A percentile compares a stretch with the other conserved stretches of the same genome.
Evolutionary conservation across 108 stramenopile species (phyloP).

Genomic region (Pseudonitzschia multiseries): DNA sequence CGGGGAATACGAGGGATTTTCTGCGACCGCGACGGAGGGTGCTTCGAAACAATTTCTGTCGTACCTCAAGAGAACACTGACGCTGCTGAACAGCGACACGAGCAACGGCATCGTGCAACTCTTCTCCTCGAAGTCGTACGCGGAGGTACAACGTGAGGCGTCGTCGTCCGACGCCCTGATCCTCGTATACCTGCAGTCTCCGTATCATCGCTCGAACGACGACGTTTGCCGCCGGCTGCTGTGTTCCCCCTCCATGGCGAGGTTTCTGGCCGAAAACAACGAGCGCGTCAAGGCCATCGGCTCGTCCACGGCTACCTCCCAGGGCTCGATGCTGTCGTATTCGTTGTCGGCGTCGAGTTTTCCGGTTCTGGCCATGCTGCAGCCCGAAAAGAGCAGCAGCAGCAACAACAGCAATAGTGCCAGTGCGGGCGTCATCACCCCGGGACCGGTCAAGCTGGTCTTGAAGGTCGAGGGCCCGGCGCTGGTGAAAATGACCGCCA

Average conservation of each 20-base stretch:
- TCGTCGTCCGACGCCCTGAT: conserved; percentile 52
- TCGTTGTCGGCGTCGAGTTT: conserved; percentile 59
- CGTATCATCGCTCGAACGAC: conserved; percentile 54
- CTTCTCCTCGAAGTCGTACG: conserved; percentile 44
- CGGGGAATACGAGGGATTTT: conserved; percentile 62
- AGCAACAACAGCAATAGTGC: conserved; percentile 4
- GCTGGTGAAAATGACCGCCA: conserved; percentile 40
- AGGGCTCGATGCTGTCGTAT: conserved; percentile 63
- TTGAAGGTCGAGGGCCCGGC: conserved; percentile 63
- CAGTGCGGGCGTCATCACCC: not conserved
- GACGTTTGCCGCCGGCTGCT: conserved; percentile 30
- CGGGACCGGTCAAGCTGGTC: conserved; percentile 46
- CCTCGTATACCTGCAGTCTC: conserved; percentile 71
- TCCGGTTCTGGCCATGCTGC: conserved; percentile 70
- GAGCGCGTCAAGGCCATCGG: conserved; percentile 54
- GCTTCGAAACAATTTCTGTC: conserved; percentile 65
- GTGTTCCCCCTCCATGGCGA: conserved; percentile 36
- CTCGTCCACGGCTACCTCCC: conserved; percentile 67
- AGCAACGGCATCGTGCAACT: conserved; percentile 11
- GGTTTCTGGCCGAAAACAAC: conserved; percentile 46
- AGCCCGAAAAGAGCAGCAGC: conserved; percentile 36
- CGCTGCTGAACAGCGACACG: conserved; percentile 13
- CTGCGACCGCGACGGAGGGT: conserved; percentile 49
- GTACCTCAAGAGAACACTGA: conserved; percentile 21
- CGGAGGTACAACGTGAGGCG: conserved; percentile 45